Evolutionary conservation across 2,329 filamentous ascomycete genomes (phyloP).

Genomic region (Aureobasidium mangrovei): DNA sequence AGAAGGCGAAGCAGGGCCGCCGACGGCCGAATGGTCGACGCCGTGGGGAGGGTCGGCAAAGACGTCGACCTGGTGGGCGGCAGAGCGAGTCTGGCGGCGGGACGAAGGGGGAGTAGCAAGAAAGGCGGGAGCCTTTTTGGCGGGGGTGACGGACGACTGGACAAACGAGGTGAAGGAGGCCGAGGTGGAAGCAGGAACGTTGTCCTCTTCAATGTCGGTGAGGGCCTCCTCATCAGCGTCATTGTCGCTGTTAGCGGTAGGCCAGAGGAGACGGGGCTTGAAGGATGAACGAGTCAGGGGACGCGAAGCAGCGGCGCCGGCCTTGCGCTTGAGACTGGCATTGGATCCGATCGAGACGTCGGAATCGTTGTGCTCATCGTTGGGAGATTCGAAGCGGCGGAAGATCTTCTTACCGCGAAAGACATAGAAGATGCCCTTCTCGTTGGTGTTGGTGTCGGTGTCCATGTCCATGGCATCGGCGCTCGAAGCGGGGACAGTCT

Average conservation of each 20-base stretch:
- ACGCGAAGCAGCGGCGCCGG: conserved; percentile 32
- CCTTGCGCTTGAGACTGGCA: conserved; percentile 28
- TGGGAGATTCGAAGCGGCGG: conserved; percentile 51
- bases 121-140: conserved; percentile 31
- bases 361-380: conserved; percentile 29
- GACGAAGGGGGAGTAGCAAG: conserved; percentile 57
- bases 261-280: conserved; percentile 65
- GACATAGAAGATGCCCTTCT: conserved; percentile 65
- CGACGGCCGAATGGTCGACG: conserved; percentile 5
- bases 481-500: conserved; percentile 40
- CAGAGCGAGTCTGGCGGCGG: conserved; percentile 50
- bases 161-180: conserved; percentile 18
- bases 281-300: conserved; percentile 59
- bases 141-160: conserved; percentile 19
- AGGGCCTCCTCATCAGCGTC: conserved; percentile 52
- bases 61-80: conserved; percentile 20
- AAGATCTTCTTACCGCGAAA: conserved; percentile 78
- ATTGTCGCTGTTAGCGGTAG: conserved; percentile 31
- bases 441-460: conserved; percentile 53
- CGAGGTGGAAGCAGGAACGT: conserved; percentile 17
- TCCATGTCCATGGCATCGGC: conserved; percentile 45
- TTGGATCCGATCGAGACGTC: conserved; percentile 15
- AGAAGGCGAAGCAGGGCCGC: neutral
- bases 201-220: conserved; percentile 40
- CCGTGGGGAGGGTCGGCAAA: conserved; percentile 9